Evolutionary conservation across 495 filamentous ascomycete species (phyloP), one percentile per base, ranked within the genome.

Genomic region (Lasiosphaeria miniovina): DNA sequence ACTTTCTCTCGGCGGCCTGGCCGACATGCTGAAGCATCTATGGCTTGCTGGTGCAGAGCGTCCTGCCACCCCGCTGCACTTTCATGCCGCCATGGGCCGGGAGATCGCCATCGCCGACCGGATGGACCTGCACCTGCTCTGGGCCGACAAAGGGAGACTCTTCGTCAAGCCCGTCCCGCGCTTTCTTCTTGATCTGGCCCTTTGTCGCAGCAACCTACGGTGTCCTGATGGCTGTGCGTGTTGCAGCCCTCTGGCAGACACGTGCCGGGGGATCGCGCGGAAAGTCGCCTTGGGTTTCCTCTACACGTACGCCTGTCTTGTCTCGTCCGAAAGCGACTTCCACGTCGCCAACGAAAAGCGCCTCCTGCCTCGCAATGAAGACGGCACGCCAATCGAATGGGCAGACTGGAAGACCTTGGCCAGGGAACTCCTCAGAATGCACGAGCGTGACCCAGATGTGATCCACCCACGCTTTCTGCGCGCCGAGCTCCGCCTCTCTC

Each of bases 291-390:
- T 70, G 1, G 76, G 76, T 9, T 70, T 78, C 32, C 61, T 78
- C 1, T 66, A 54, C 38, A 70, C 73, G 2, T 78, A 78, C 65
- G 62, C 67, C 36, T 61, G 62, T 3, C 64, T 78, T 11, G 62
- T 80, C 17, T 64, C 56, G 2, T 68, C 65, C 45, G 66, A 75
- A 48, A 71, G 58, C 57, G 76, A 80, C 52, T 71, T 76, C n/a
- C 4, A n/a, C 1, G 65, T 78, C 36, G 77, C 76, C 10, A 58
- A 68, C 17, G 60, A 66, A 8, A 54, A 67, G 34, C 57, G 64
- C 24, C 57, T 80, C 3, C 31, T 78, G 1, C 77, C 75, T 32
- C 15, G 50, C 15, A 54, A 4, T 32, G 14, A 35, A 10, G 15
- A 56, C 36, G 59, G 40, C 31, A 4, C 17, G 52, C 46, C 36